Conservation (phyloP, 495 filamentous ascomycete genomes). For the Hapsidospora chrysogenum region DNA sequence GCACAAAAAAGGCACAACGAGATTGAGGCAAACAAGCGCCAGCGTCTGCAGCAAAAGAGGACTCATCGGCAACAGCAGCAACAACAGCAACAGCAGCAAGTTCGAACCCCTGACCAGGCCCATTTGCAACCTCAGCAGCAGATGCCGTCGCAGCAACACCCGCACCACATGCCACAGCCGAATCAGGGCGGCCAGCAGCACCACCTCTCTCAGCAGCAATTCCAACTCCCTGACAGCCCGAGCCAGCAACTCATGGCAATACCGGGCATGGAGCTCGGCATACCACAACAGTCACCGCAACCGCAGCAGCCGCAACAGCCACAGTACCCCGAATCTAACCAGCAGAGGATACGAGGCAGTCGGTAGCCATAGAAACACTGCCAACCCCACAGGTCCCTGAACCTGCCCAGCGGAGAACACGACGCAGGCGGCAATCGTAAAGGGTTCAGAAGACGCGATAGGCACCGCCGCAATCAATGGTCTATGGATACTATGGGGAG, state of each 20-base stretch:
- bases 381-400: no score
- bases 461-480: no score
- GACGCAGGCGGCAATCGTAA: no score
- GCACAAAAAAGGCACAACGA: constrained; percentile 1
- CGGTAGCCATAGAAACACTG: no score
- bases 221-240: not conserved
- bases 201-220: not conserved
- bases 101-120: not conserved
- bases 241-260: not conserved
- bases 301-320: not conserved
- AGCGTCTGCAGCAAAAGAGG: no score
- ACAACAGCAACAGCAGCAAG: not conserved
- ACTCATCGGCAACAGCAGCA: not conserved
- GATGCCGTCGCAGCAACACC: not conserved
- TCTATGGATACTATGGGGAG: no score
- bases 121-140: not conserved
- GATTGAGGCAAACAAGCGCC: not conserved
- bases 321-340: not conserved
- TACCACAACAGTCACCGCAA: not conserved
- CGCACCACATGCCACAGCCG: not conserved
- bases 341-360: no score
- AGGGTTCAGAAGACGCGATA: no score
- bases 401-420: no score
- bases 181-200: not conserved
- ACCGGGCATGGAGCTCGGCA: not conserved